Percentiles rank a stretch among this genome's conserved stretches.
These are phyloP conservation scores for Sambucus nigra DNA, from an alignment of 129 eudicot species.

Conservation along the genomic window DNA sequence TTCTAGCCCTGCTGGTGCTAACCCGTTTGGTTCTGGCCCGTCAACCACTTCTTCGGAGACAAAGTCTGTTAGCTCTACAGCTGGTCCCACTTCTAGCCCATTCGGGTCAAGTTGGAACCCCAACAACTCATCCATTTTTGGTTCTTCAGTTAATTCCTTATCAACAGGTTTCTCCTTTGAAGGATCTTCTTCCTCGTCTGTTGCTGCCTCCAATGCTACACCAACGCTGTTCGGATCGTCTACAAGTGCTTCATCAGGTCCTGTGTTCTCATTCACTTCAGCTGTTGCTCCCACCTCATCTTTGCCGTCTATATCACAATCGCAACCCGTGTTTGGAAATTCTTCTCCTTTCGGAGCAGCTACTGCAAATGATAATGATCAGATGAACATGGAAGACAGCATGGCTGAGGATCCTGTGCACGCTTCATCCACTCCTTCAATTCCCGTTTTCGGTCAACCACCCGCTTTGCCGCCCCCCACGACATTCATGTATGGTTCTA, in stretches of 20 bases:
- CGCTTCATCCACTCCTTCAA: constrained; percentile 37
- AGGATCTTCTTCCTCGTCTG: constrained; percentile 28
- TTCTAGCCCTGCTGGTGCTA: constrained; percentile 21
- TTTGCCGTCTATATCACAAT: constrained; percentile 24
- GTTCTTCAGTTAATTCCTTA: constrained; percentile 24
- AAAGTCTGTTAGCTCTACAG: constrained; percentile 20
- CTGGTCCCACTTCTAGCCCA: constrained; percentile 24
- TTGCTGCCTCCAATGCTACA: constrained; percentile 20
- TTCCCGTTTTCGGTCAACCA: constrained; percentile 50
- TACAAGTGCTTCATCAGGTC: constrained; percentile 33
- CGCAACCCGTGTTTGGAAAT: constrained; percentile 35
- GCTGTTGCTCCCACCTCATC: constrained; percentile 27
- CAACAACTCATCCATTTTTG: constrained; percentile 18
- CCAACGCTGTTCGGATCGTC: constrained; percentile 39
- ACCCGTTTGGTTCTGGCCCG: constrained; percentile 21
- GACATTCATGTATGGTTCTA: constrained; percentile 50
- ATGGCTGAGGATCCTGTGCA: constrained; percentile 86
- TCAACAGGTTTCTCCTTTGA: constrained; percentile 48
- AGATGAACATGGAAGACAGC: constrained; percentile 78
- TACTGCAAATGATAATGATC: constrained; percentile 39
- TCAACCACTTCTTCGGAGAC: constrained; percentile 23
- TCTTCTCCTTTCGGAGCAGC: constrained; percentile 30
- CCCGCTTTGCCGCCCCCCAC: constrained; percentile 24
- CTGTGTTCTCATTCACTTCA: constrained; percentile 37
- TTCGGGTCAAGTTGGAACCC: constrained; percentile 36